phyloP scores from a whole-genome alignment of 1,284 basidiomycete genomes.

The Trichosporon inkin region DNA sequence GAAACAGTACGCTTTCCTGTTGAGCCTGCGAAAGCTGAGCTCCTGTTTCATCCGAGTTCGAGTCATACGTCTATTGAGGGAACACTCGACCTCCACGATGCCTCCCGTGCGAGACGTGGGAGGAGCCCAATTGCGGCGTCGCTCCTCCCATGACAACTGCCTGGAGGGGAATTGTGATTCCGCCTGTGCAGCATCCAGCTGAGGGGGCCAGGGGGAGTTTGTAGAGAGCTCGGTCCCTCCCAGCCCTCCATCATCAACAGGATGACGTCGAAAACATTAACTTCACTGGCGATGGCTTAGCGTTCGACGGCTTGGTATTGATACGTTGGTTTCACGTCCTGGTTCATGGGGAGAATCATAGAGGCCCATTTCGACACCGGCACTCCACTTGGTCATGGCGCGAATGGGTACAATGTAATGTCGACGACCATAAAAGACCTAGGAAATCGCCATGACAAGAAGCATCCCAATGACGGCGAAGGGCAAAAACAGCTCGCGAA shows the following conservation, averaged over 20 bases:
- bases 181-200: not conserved
- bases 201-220: not conserved
- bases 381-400: slow-evolving; percentile 46
- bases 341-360: not conserved
- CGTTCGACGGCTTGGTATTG: no score
- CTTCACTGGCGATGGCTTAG: not conserved
- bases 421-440: slow-evolving; percentile 11
- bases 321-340: no score
- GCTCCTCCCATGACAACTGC: not conserved
- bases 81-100: not conserved
- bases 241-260: no score
- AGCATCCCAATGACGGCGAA: slow-evolving; percentile 5
- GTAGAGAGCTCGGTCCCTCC: not conserved
- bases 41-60: not conserved
- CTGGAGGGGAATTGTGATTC: slow-evolving; percentile 5
- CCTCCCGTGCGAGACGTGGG: not conserved
- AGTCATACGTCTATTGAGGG: no score
- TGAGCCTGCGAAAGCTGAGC: not conserved
- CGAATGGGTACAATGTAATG: slow-evolving; percentile 46
- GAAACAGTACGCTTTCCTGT: not conserved
- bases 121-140: not conserved
- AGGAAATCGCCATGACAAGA: not conserved
- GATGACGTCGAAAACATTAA: not conserved
- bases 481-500: not conserved
- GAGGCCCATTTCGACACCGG: slow-evolving; percentile 44